A percentile compares a stretch with the other conserved stretches of the same genome.
Conservation (phyloP, 2,329 filamentous ascomycete genomes). For the Aspergillus fructus region DNA sequence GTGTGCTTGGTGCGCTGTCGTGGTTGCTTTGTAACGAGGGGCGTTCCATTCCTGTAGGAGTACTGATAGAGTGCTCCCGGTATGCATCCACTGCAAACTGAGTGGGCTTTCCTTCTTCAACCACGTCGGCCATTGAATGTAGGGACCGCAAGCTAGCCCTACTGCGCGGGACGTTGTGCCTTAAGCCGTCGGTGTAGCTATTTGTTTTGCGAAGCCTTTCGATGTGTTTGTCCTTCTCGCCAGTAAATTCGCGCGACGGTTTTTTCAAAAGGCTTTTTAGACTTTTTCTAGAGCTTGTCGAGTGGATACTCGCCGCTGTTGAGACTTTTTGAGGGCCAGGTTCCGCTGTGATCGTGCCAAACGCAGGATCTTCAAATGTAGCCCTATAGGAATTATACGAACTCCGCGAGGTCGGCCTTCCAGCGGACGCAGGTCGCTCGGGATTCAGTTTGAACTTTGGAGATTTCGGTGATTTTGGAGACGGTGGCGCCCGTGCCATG, state of each 20-base stretch:
- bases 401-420: slow-evolving; percentile 37
- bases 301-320: slow-evolving; percentile 39
- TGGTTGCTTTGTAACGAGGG: slow-evolving; percentile 31
- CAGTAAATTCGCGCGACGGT: slow-evolving; percentile 36
- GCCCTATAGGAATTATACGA: slow-evolving; percentile 37
- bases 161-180: slow-evolving; percentile 35
- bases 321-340: slow-evolving; percentile 37
- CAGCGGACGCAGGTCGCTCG: slow-evolving; percentile 24
- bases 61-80: slow-evolving; percentile 19
- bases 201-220: slow-evolving; percentile 36
- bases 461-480: slow-evolving; percentile 57
- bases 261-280: slow-evolving; percentile 37
- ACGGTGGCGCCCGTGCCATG: slow-evolving; percentile 78
- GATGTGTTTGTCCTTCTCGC: slow-evolving; percentile 34
- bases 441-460: slow-evolving; percentile 49
- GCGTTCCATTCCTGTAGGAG: slow-evolving; percentile 34
- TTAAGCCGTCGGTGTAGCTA: slow-evolving; percentile 34
- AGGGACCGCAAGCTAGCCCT: slow-evolving; percentile 40
- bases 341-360: slow-evolving; percentile 42
- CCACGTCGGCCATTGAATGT: slow-evolving; percentile 44
- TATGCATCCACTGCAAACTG: slow-evolving; percentile 20
- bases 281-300: slow-evolving; percentile 41
- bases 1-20: slow-evolving; percentile 28
- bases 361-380: slow-evolving; percentile 34
- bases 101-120: slow-evolving; percentile 33